Base-by-base conservation (phyloP, 805 yeast genomes). In the Myxozyma neotropica region DNA sequence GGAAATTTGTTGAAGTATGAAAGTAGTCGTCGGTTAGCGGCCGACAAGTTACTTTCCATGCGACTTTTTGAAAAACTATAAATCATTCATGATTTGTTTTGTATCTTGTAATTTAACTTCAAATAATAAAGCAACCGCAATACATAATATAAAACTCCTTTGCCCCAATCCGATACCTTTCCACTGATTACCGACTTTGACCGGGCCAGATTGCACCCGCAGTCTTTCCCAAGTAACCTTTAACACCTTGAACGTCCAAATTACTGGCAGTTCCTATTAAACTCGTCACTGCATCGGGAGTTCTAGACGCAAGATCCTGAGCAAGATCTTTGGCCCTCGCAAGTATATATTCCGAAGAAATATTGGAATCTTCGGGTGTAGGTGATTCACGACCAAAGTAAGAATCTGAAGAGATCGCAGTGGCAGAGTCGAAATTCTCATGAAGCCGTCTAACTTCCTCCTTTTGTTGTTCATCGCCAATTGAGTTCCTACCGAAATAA, bases 331-430 rank as follows among this genome's bases (percentile, higher is more conserved):
- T 38, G 8, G 53, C 48, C 27, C 31, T 47, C 2, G 42, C 4
- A 7, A 52, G 19, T 4, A 47, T 51, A 24, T 54, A 46, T 15
- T 54, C 81, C 43, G 88, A 19, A 10, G 55, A 21, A 21, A 19
- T 4, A 5, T 31, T 88, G 1, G 78, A 79, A 66, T 86, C 87
- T 69, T 89, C 97, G 69, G 82, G 89, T 17, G 84, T 33, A 6
- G 24, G 35, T 21, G 48, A 75, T 40, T 91, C 91, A 69, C 96
- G 85, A n/a, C 96, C 96, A 73, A 94, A 94, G 69, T 83, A 83
- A 75, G 91, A 95, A 74, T 94, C 98, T 1, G 97, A 92, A 0
- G 98, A 93, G 64, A 94, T 94, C 49, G 91, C 96, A 80, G 89
- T 92, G 72, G 92, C 97, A 39, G 77, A 78, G 58, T 97, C 97